Percentiles rank a stretch among this genome's conserved stretches.
Conservation (phyloP, 2,329 filamentous ascomycete species). For the Tolypocladium ovalisporum region DNA sequence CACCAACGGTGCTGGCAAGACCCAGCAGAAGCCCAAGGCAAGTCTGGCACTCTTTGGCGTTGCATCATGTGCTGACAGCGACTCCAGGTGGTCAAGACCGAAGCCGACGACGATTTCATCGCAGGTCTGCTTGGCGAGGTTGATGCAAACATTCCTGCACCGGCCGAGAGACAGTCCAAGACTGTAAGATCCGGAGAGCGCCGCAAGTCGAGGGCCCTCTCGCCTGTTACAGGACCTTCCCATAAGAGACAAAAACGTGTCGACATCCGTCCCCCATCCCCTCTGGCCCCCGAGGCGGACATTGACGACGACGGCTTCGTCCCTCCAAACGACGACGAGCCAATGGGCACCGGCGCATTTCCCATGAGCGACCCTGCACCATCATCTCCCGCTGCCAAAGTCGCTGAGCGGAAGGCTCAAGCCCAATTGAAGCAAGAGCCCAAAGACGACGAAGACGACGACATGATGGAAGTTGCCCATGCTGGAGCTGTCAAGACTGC, state of each 20-base stretch:
- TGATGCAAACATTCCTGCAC: constrained; percentile 56
- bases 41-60: not conserved
- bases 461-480: constrained; percentile 79
- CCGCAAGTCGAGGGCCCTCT: constrained; percentile 69
- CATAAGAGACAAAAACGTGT: constrained; percentile 47
- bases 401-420: constrained; percentile 58
- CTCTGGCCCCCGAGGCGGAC: constrained; percentile 30
- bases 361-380: constrained; percentile 78
- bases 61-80: not conserved
- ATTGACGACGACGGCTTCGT: constrained; percentile 50
- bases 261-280: constrained; percentile 36
- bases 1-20: constrained; percentile 57
- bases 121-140: constrained; percentile 77
- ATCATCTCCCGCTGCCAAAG: constrained; percentile 78
- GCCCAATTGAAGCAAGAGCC: constrained; percentile 36
- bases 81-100: constrained; percentile 59
- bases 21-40: constrained; percentile 73
- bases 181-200: constrained; percentile 63
- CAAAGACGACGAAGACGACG: constrained; percentile 63
- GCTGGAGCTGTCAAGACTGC: constrained; percentile 55
- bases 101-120: constrained; percentile 84
- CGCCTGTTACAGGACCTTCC: constrained; percentile 51
- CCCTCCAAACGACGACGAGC: constrained; percentile 53
- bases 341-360: constrained; percentile 32
- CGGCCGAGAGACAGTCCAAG: constrained; percentile 45